phyloP scores from a whole-genome alignment of 441 rosid genomes.

The Jatropha podagrica region DNA sequence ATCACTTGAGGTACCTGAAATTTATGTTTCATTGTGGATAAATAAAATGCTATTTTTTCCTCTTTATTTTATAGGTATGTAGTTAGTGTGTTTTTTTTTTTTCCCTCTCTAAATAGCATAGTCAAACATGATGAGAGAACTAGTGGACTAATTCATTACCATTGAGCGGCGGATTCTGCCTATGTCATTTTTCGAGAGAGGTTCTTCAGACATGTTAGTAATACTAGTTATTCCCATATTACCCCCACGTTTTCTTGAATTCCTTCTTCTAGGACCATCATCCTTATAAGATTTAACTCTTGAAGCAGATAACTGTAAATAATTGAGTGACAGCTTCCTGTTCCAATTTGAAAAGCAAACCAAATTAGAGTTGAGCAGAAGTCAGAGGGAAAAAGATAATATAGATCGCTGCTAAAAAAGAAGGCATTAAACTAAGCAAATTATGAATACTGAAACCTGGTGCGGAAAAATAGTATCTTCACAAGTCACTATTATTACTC shows the following conservation, averaged over 20 bases:
- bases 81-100: constrained; percentile 2
- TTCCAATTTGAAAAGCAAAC: constrained; percentile 30
- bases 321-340: constrained; percentile 88
- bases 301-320: constrained; percentile 66
- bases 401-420: not conserved
- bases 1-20: constrained; percentile 83
- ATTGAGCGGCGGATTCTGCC: constrained; percentile 78
- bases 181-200: constrained; percentile 82
- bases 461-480: not conserved
- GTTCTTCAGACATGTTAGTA: constrained; percentile 44
- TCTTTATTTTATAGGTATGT: not conserved
- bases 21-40: constrained; percentile 20
- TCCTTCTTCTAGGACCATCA: constrained; percentile 62
- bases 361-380: not conserved
- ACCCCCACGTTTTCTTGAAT: constrained; percentile 53
- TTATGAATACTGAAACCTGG: not conserved
- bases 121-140: constrained; percentile 11
- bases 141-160: constrained; percentile 39
- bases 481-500: not conserved
- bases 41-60: constrained; percentile 13
- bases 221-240: constrained; percentile 36
- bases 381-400: not conserved
- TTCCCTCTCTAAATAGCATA: constrained; percentile 7
- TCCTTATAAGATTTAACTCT: constrained; percentile 56
- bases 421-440: not conserved